These are phyloP conservation scores for Penicillium sp. DNA, from an alignment of 2,329 filamentous ascomycete genomes.

Conservation along the genomic window DNA sequence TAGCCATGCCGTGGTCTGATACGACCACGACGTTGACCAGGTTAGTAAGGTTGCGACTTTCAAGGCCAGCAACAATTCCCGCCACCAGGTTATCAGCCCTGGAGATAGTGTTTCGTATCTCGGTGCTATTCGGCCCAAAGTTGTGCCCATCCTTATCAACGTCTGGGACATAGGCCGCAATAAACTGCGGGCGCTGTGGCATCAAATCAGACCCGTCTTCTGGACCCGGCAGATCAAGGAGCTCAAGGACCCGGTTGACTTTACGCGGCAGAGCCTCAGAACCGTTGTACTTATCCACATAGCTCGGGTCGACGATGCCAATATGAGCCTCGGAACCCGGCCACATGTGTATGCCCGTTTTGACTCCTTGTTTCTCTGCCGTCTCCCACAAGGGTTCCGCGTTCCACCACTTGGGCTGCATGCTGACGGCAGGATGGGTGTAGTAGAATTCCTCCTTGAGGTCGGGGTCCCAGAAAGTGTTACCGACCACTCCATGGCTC, in stretches of 20 bases:
- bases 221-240: slow-evolving; percentile 78
- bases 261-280: slow-evolving; percentile 74
- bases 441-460: slow-evolving; percentile 83
- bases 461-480: slow-evolving; percentile 88
- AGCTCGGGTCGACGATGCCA: slow-evolving; percentile 70
- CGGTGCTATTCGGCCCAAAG: slow-evolving; percentile 92
- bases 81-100: slow-evolving; percentile 83
- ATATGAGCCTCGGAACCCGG: slow-evolving; percentile 92
- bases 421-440: slow-evolving; percentile 71
- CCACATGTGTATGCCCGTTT: slow-evolving; percentile 95
- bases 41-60: slow-evolving; percentile 77
- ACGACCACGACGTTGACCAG: slow-evolving; percentile 96
- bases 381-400: slow-evolving; percentile 95
- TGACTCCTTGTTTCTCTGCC: slow-evolving; percentile 77
- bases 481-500: slow-evolving; percentile 88
- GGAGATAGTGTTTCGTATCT: slow-evolving; percentile 76
- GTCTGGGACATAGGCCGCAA: slow-evolving; percentile 92
- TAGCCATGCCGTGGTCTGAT: slow-evolving; percentile 98
- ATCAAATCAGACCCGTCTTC: slow-evolving; percentile 56
- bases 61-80: slow-evolving; percentile 71
- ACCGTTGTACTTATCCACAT: slow-evolving; percentile 82
- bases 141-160: slow-evolving; percentile 85
- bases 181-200: slow-evolving; percentile 77
- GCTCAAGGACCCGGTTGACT: slow-evolving; percentile 74
- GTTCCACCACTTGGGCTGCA: slow-evolving; percentile 90